These are phyloP conservation scores for Terfezia boudieri DNA, from an alignment of 495 filamentous ascomycete genomes.

Conservation along the genomic window DNA sequence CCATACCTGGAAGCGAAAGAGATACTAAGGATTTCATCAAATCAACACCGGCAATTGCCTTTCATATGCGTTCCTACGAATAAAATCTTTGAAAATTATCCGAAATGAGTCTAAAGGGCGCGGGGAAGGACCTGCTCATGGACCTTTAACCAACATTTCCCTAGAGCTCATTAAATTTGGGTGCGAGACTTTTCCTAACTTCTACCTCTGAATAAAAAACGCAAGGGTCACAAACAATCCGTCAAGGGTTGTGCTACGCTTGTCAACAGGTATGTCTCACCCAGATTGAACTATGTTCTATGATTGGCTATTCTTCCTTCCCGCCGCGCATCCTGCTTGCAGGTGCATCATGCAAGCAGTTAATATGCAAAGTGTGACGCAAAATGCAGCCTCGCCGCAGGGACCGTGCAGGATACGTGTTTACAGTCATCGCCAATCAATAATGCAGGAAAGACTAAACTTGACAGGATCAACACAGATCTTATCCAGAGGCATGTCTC, in stretches of 20 bases:
- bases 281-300: not conserved
- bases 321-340: conserved; percentile 22
- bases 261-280: not conserved
- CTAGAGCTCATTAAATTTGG: not conserved
- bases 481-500: not conserved
- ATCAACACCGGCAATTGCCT: not conserved
- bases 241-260: not conserved
- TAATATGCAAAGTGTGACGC: conserved; percentile 21
- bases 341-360: conserved; percentile 15
- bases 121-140: not conserved
- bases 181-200: not conserved
- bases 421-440: conserved; percentile 19
- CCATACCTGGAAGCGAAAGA: not conserved
- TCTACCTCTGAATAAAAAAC: not conserved
- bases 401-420: conserved; percentile 21
- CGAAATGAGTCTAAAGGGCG: conserved; percentile 1
- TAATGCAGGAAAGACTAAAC: conserved; percentile 15
- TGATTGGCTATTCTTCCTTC: conserved; percentile 15
- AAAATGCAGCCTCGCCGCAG: conserved; percentile 20
- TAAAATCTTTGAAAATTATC: conserved; percentile 15
- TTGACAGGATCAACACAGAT: not conserved
- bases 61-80: not conserved
- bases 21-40: not conserved
- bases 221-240: not conserved
- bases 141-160: not conserved